Conservation (phyloP, 768 basidiomycete genomes). For the Kwoniella bestiolae region DNA sequence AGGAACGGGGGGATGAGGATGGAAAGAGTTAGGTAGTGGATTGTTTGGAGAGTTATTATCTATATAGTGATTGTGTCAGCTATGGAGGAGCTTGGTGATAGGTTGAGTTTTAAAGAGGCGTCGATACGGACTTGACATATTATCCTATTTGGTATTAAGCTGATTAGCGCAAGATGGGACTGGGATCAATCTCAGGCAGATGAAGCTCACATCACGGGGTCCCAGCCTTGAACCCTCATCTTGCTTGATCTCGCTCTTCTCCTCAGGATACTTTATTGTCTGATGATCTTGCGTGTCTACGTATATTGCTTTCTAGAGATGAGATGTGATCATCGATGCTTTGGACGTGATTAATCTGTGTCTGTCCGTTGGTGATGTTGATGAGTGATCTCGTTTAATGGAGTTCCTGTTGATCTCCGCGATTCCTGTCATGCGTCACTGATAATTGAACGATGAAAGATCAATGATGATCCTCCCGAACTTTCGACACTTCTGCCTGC, state of each 20-base stretch:
- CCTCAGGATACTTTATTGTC: background rate
- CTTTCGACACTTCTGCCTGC: too few species aligned
- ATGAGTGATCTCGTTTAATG: background rate
- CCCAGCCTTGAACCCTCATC: slow-evolving; percentile 69
- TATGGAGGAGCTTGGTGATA: too few species aligned
- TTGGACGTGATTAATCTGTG: too few species aligned
- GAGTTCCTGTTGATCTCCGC: background rate
- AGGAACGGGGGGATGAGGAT: slow-evolving; percentile 81
- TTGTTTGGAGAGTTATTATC: slow-evolving; percentile 90
- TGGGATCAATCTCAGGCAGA: background rate
- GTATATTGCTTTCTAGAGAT: background rate
- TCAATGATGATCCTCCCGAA: too few species aligned
- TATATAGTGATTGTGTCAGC: too few species aligned
- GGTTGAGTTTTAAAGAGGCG: too few species aligned
- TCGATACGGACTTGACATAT: slow-evolving; percentile 73
- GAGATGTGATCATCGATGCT: too few species aligned
- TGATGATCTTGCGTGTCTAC: background rate
- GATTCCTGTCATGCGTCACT: background rate
- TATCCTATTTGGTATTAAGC: slow-evolving; percentile 56
- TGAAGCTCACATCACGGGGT: slow-evolving; percentile 68
- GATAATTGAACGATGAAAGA: background rate
- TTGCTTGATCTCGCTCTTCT: background rate
- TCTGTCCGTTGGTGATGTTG: too few species aligned
- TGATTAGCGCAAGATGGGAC: background rate
- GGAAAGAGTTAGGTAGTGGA: slow-evolving; percentile 90